Evolutionary conservation across 2,329 filamentous ascomycete genomes (phyloP).

Genomic region (Ophiostoma pallidulum): DNA sequence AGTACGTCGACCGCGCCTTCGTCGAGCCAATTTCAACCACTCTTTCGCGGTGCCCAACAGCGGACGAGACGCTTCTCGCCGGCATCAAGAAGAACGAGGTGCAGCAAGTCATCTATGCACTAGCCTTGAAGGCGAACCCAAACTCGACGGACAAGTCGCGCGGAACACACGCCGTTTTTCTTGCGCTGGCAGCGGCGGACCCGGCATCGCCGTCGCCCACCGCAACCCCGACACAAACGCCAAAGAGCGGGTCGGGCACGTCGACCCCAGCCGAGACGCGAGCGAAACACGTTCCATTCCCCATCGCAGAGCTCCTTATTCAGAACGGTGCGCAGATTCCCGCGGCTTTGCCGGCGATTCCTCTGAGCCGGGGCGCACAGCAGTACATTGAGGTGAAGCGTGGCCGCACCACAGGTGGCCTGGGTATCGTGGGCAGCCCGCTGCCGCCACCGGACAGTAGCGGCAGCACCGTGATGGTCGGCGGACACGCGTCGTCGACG

Average conservation of each 20-base stretch:
- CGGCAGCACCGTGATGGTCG: conserved; percentile 21
- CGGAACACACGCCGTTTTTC: conserved; percentile 78
- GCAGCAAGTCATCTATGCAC: conserved; percentile 80
- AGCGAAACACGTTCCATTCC: conserved; percentile 59
- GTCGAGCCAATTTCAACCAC: conserved; percentile 70
- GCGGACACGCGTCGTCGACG: conserved; percentile 34
- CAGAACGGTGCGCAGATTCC: conserved; percentile 94
- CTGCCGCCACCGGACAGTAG: conserved; percentile 1
- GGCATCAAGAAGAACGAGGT: conserved; percentile 96
- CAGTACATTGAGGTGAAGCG: conserved; percentile 76
- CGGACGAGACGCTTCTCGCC: conserved; percentile 82
- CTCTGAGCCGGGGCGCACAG: conserved; percentile 69
- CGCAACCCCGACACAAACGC: conserved; percentile 26
- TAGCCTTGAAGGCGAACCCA: conserved; percentile 77
- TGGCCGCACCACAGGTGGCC: conserved; percentile 30
- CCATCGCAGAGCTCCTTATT: conserved; percentile 79
- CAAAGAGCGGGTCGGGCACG: neutral
- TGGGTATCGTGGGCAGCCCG: neutral
- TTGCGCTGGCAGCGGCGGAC: conserved; percentile 86
- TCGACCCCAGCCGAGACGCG: conserved; percentile 26
- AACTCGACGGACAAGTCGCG: conserved; percentile 80
- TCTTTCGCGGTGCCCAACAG: conserved; percentile 63
- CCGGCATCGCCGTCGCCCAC: conserved; percentile 62
- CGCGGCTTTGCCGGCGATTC: conserved; percentile 63
- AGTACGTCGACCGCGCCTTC: conserved; percentile 79